These are phyloP conservation scores for Spergularia marina DNA, from an alignment of 148 eudicot genomes.

Conservation along the genomic window DNA sequence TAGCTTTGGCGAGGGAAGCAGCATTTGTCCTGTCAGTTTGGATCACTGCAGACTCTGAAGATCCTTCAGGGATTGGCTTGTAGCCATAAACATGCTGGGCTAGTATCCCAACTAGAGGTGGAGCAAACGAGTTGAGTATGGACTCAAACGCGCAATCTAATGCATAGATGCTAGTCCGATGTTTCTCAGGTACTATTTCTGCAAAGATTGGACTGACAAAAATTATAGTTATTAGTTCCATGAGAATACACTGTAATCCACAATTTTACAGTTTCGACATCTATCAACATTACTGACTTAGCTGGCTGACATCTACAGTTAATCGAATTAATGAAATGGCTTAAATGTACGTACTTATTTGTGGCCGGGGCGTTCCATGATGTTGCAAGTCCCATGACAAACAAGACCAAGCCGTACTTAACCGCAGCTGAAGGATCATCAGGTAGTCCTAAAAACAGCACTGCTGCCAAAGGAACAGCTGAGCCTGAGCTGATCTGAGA, in stretches of 20 bases:
- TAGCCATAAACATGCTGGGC: conserved; percentile 63
- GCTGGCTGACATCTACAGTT: too few relatives aligned
- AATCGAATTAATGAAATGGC: neutral
- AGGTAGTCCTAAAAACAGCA: conserved; percentile 61
- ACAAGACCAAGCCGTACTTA: conserved; percentile 55
- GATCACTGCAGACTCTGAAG: conserved; percentile 38
- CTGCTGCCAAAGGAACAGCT: conserved; percentile 78
- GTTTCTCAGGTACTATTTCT: conserved; percentile 69
- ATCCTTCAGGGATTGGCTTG: conserved; percentile 37
- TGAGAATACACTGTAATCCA: neutral
- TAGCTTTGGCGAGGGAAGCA: conserved; percentile 71
- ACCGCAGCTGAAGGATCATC: conserved; percentile 54
- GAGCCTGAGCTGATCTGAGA: conserved; percentile 86
- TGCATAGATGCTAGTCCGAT: conserved; percentile 73
- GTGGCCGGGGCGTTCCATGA: conserved; percentile 88
- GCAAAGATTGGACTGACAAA: conserved; percentile 65
- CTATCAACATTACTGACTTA: too few relatives aligned
- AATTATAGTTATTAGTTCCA: neutral
- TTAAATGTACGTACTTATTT: conserved; percentile 58
- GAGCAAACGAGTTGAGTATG: conserved; percentile 65
- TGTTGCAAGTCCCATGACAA: conserved; percentile 66
- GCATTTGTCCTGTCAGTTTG: conserved; percentile 68
- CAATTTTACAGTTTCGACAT: too few relatives aligned
- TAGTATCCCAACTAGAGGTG: conserved; percentile 61
- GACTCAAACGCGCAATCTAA: conserved; percentile 63